Percentiles rank a stretch among this genome's conserved stretches.
These are phyloP conservation scores for Puccinia sorghi DNA, from an alignment of 1,284 basidiomycete species.

Conservation along the genomic window DNA sequence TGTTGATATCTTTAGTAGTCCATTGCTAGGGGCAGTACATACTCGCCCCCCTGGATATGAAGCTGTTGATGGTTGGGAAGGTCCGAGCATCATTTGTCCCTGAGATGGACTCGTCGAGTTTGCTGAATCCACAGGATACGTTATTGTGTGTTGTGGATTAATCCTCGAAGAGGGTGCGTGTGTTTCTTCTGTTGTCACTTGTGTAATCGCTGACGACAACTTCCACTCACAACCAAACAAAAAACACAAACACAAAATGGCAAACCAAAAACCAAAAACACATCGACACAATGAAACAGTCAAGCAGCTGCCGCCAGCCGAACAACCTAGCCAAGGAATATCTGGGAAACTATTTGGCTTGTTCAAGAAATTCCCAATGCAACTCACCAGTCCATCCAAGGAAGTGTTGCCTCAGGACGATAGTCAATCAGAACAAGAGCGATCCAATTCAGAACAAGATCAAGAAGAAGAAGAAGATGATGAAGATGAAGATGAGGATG, in stretches of 20 bases:
- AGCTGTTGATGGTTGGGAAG: too few species aligned
- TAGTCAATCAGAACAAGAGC: not conserved
- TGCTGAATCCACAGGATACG: too few species aligned
- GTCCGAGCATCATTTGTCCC: too few species aligned
- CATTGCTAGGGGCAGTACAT: too few species aligned
- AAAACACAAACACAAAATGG: conserved; percentile 5
- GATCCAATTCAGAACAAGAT: not conserved
- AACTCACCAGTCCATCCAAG: conserved; percentile 27
- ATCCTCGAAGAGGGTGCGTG: too few species aligned
- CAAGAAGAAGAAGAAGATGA: conserved; percentile 28
- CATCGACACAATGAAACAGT: not conserved
- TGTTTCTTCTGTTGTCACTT: too few species aligned
- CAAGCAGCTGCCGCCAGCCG: not conserved
- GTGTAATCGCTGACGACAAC: too few species aligned
- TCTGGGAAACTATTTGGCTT: conserved; percentile 36
- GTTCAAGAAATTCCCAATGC: conserved; percentile 35
- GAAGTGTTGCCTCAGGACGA: conserved; percentile 1
- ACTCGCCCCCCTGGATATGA: too few species aligned
- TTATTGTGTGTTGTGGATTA: too few species aligned
- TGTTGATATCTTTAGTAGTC: too few species aligned
- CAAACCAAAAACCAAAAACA: conserved; percentile 11
- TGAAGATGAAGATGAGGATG: conserved; percentile 14
- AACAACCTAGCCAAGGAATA: conserved; percentile 18
- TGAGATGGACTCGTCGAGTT: too few species aligned
- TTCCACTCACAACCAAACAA: too few species aligned